Conservation (phyloP, 2,329 filamentous ascomycete species). For the Xylariaceae sp. region DNA sequence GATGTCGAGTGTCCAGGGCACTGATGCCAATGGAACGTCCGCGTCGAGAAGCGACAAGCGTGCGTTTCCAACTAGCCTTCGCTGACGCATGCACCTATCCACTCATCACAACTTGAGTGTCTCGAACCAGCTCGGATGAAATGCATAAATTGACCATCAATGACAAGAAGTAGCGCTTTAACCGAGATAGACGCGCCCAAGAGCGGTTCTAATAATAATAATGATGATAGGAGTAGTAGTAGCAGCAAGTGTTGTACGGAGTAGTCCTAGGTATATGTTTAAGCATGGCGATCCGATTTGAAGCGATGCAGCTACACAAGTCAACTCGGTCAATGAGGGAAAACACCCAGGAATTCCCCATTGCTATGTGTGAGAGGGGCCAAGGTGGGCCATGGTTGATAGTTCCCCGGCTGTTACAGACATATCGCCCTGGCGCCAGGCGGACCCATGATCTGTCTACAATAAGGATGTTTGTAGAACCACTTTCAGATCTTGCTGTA, state of each 20-base stretch:
- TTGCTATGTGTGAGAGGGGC: not conserved
- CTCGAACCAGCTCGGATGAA: constrained; percentile 29
- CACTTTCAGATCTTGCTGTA: constrained; percentile 26
- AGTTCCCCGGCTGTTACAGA: not conserved
- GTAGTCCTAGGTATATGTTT: constrained; percentile 16
- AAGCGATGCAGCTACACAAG: constrained; percentile 13
- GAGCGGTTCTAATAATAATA: constrained; percentile 23
- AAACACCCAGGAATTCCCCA: not conserved
- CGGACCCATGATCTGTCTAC: not conserved
- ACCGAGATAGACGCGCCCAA: constrained; percentile 14
- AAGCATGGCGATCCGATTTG: constrained; percentile 11
- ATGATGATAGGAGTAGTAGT: no score
- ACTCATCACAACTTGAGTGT: constrained; percentile 38
- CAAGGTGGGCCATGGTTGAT: not conserved
- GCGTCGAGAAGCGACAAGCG: constrained; percentile 44
- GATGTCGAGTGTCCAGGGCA: constrained; percentile 38
- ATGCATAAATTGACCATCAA: constrained; percentile 16
- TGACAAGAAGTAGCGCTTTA: constrained; percentile 16
- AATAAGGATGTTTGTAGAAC: constrained; percentile 10
- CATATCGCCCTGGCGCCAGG: constrained; percentile 6
- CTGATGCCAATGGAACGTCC: constrained; percentile 32
- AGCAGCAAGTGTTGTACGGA: no score
- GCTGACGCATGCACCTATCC: constrained; percentile 40
- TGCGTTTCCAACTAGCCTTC: constrained; percentile 32
- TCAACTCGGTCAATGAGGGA: constrained; percentile 1